These are phyloP conservation scores for Nasturtium officinale DNA, from an alignment of 345 rosid genomes.

Conservation along the genomic window DNA sequence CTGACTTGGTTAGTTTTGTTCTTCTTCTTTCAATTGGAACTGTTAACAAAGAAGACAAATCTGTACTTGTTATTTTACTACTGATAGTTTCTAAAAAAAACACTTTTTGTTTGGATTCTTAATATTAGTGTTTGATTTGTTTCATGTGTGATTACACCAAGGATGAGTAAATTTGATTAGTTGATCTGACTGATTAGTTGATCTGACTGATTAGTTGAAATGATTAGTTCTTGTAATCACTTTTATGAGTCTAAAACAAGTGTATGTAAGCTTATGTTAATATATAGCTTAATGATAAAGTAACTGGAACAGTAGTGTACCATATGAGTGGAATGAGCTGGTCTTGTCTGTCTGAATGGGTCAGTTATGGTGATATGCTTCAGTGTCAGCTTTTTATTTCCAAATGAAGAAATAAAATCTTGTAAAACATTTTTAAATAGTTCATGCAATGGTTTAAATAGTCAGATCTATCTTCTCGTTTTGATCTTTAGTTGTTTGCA, in stretches of 20 bases:
- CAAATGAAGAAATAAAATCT: not conserved
- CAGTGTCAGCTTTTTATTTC: conserved; percentile 17
- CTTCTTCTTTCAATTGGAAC: not conserved
- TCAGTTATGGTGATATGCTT: conserved; percentile 15
- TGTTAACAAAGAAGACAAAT: conserved; percentile 9
- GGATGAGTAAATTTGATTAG: not conserved
- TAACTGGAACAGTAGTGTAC: not conserved
- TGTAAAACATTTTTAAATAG: not conserved
- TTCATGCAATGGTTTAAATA: conserved; percentile 8
- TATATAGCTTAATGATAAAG: conserved; percentile 23
- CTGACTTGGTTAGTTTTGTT: conserved; percentile 32
- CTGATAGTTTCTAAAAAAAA: not conserved
- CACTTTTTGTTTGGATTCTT: conserved; percentile 11
- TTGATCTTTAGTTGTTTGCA: not conserved
- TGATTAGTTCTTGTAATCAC: conserved; percentile 3
- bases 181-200: conserved; percentile 1
- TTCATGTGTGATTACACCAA: conserved; percentile 6
- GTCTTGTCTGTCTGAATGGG: conserved; percentile 32
- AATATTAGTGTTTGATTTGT: not conserved
- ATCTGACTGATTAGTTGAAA: not conserved
- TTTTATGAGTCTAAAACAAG: not conserved
- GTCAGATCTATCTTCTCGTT: not conserved
- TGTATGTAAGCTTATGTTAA: not conserved
- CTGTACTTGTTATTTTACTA: not conserved
- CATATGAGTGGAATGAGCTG: conserved; percentile 21